Evolutionary conservation across 2,329 filamentous ascomycete genomes (phyloP), one percentile per base, ranked within the genome.

Genomic region (Teratosphaeria zuluensis): DNA sequence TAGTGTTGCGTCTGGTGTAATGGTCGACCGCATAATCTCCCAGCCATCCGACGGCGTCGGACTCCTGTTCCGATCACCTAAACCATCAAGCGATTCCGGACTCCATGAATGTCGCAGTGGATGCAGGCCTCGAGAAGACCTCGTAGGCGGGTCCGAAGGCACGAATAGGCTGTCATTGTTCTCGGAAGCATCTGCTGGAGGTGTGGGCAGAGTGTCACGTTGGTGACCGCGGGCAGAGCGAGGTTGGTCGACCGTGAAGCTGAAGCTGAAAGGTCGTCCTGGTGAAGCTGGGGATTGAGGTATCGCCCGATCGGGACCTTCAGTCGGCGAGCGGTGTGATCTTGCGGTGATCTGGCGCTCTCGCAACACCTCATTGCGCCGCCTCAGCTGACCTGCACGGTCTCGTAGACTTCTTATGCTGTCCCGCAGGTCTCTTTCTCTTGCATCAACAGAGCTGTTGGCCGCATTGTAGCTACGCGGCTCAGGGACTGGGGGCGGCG

Each of bases 41-140:
- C 92, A 96, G 55, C 81, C 79, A 51, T 75, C 75, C 55, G 78
- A 76, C 5, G 87, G 86, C 0, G 87, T 86, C n/a, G 90, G 76
- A 72, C 90, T 95, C 65, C 90, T 84, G 62, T 90, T 84, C 59
- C 91, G 87, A 73, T 96, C 90, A 42, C 90, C 91, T 16, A 96
- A 81, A 3, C 90, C 90, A 72, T 95, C 86, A 1, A 87, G 54
- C 11, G 67, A 68, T 19, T 63, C 63, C 7, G 65, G 61, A 28
- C 60, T 63, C 69, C 68, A 71, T 5, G 67, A 62, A 51, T 66
- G 62, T 51, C 66, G 65, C 38, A 70, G 59, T 30, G 69, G 69
- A 60, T 72, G 69, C 4, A 64, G 62, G 28, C 63, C 60, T 21
- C 59, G 33, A 57, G 42, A 31, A 14, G 38, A 55, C 53, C 55